Base-by-base conservation (phyloP, 148 eudicot genomes). In the Amaranthus palmeri region DNA sequence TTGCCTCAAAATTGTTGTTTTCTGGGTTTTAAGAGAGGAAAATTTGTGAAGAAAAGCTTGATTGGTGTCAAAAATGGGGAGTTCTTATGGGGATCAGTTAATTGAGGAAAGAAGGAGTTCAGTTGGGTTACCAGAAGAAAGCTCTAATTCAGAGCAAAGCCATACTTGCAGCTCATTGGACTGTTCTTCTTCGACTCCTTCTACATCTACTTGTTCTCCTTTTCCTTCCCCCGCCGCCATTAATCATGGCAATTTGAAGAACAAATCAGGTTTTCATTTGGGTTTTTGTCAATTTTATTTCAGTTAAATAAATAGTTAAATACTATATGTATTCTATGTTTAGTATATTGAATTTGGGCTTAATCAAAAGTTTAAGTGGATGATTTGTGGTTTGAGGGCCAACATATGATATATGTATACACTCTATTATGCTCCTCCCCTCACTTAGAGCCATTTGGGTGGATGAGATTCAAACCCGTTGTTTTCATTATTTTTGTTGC, bases 131-230 rank as follows among this genome's bases (percentile, higher is more conserved):
- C 78, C 85, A 18, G 88, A 79, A 69, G 87, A 81, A 72, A 63
- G 58, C 14, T 80, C 72, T 40, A 84, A 74, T 67, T 84, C 45
- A 60, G 36, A 78, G 42, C 73, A 71, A 25, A 77, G 81, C 63
- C 80, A 77, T 61, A 81, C 80, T 66, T 65, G 74, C 54, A 88
- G 84, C 65, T 70, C 82, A 58, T 82, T 80, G 50, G 84, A 64
- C 12, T 84, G 86, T 6, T 80, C 81, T 6, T 80, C 81, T 58
- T 85, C 87, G 3, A 79, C 86, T 7, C 79, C 83, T 70, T 85
- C 84, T 18, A 47, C 79, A 55, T 85, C 84, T 18, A 42, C 79
- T 60, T 72, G 71, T 56, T 82, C 86, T 81, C 78, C 77, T 50
- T 74, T 68, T 51, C 72, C 69, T 25, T 83, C 81, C 41, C 65